phyloP scores from a whole-genome alignment of 2,329 filamentous ascomycete genomes.

The Alternaria alternata region DNA sequence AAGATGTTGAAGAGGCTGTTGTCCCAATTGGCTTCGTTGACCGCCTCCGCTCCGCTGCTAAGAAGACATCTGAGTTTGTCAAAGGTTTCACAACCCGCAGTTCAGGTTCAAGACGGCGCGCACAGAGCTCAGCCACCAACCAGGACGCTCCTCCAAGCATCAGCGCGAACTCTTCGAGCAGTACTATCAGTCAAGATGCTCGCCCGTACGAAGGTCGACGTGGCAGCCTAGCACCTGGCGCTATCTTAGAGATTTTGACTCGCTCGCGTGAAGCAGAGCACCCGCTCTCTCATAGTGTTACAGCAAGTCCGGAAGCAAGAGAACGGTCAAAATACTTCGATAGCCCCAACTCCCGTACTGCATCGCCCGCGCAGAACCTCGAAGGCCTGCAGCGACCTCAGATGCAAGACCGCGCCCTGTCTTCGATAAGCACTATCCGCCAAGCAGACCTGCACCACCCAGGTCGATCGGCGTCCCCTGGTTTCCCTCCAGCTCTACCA shows the following conservation, averaged over 20 bases:
- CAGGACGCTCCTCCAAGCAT: slow-evolving; percentile 64
- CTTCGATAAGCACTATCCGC: slow-evolving; percentile 57
- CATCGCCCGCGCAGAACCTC: slow-evolving; percentile 48
- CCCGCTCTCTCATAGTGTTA: slow-evolving; percentile 77
- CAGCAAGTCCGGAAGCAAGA: slow-evolving; percentile 69
- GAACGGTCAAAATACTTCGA: slow-evolving; percentile 48
- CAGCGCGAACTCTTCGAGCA: slow-evolving; percentile 61
- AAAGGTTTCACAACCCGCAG: slow-evolving; percentile 39
- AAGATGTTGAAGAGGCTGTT: slow-evolving; percentile 90
- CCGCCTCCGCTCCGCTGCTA: slow-evolving; percentile 78
- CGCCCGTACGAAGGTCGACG: slow-evolving; percentile 62
- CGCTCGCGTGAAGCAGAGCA: slow-evolving; percentile 67
- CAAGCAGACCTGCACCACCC: slow-evolving; percentile 49
- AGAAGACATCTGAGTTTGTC: slow-evolving; percentile 40
- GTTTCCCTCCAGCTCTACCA: slow-evolving; percentile 54
- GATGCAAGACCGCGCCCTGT: slow-evolving; percentile 52
- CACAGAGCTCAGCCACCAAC: slow-evolving; percentile 61
- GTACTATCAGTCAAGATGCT: slow-evolving; percentile 63
- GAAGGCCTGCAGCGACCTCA: slow-evolving; percentile 36
- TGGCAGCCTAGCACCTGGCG: slow-evolving; percentile 66
- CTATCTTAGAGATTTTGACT: slow-evolving; percentile 62
- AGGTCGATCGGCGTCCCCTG: slow-evolving; percentile 47
- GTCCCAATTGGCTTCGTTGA: slow-evolving; percentile 88
- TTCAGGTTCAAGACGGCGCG: slow-evolving; percentile 61
- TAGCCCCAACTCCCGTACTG: slow-evolving; percentile 49